Evolutionary conservation across 768 basidiomycete genomes (phyloP).

Genomic region (Tulasnella sp.): DNA sequence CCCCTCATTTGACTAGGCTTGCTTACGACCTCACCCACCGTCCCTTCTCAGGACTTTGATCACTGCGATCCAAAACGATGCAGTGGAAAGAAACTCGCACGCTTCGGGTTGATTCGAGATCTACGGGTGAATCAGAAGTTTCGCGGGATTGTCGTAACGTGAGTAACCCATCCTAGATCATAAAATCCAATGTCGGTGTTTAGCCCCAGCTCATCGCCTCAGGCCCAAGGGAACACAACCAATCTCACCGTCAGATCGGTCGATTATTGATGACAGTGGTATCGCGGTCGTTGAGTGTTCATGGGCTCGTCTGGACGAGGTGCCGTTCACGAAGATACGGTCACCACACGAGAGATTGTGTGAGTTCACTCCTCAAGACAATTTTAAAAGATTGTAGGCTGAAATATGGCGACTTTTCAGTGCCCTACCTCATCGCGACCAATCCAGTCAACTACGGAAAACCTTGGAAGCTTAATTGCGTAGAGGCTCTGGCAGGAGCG

Average conservation of each 20-base stretch:
- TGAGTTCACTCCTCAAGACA: slow-evolving; percentile 35
- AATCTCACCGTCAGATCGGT: slow-evolving; percentile 75
- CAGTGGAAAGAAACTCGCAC: slow-evolving; percentile 80
- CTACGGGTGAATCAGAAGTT: slow-evolving; percentile 79
- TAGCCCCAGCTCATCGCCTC: not conserved
- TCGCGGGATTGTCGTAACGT: slow-evolving; percentile 91
- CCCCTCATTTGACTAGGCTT: too few species aligned
- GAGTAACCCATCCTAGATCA: too few species aligned
- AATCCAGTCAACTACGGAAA: slow-evolving; percentile 98
- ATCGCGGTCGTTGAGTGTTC: slow-evolving; percentile 98
- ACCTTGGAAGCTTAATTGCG: slow-evolving; percentile 92
- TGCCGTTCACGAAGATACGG: slow-evolving; percentile 88
- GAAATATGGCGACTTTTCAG: slow-evolving; percentile 31
- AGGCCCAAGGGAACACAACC: slow-evolving; percentile 77
- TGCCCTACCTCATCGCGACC: slow-evolving; percentile 88
- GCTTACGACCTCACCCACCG: too few species aligned
- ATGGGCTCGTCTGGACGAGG: slow-evolving; percentile 91
- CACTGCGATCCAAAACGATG: slow-evolving; percentile 90
- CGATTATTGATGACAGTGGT: slow-evolving; percentile 59
- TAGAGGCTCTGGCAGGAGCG: slow-evolving; percentile 86
- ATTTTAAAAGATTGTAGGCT: too few species aligned
- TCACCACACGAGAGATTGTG: slow-evolving; percentile 85
- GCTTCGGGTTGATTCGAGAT: slow-evolving; percentile 74
- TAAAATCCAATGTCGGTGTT: too few species aligned
- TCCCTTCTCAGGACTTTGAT: slow-evolving; percentile 66